Evolutionary conservation across 1,139 yeast genomes (phyloP), one percentile per base, ranked within the genome.

Genomic region (Hyphopichia buzzinii): DNA sequence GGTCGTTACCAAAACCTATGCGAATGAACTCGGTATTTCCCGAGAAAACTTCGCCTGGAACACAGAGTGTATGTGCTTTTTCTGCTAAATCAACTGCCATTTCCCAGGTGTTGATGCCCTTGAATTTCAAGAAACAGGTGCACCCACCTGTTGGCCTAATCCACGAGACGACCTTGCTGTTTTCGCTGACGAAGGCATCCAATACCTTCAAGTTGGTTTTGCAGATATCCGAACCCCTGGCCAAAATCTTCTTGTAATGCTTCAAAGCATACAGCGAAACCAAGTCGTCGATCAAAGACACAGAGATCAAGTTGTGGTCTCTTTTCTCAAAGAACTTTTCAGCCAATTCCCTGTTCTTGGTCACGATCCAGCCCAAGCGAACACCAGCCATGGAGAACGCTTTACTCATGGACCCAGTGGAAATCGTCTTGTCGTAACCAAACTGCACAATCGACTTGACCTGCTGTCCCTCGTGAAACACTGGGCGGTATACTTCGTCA

Each of bases 401-500:
- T 48, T 77, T 77, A 22, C 81, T 75, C 55, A 70, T 68, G 3
- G 80, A 73, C 4, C 77, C 67, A 0, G 81, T 74, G 8, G 74
- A 64, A 28, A 77, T 61, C 3, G 76, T 68, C 39, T 64, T 65
- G 1, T 62, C 62, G 42, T 74, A 74, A 4, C 62, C 64, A 26
- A 74, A 55, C 21, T 67, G 60, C 4, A 72, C 64, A 13, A 72
- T 63, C 1, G 79, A 71, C 23, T 57, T 55, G 4, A 77, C 71
- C 2, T 54, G 48, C 3, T 41, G 34, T 8, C 53, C 41, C 2
- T 73, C 59, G 47, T 74, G 79, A 49, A 62, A 74, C 38, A 77
- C 55, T 7, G 83, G 83, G 6, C 80, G 59, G 50, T 77, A 78
- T 6, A 76, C 82, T 47, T 78, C 82, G 49, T 78, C 83, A 39